A percentile compares a stretch with the other conserved stretches of the same genome.
Conservation (phyloP, 352 stramenopile species). For the Pythium myriotylum region DNA sequence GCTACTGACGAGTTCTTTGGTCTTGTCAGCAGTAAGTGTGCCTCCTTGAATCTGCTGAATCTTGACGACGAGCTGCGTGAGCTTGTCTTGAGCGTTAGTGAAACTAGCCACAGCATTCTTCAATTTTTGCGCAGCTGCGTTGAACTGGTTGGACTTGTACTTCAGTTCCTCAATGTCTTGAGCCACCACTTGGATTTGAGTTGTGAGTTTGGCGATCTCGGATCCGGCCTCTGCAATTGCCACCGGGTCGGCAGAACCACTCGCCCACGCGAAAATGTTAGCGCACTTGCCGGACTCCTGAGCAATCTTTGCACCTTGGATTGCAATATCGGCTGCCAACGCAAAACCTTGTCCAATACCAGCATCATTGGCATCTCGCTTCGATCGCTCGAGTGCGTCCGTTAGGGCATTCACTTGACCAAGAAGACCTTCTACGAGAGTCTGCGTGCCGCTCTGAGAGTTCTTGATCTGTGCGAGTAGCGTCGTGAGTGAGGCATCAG, state of each 20-base stretch:
- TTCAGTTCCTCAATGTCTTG: not conserved
- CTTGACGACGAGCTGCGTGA: not conserved
- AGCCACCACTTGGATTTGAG: not conserved
- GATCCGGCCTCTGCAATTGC: not conserved
- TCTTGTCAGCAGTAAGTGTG: not conserved
- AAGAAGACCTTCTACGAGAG: not conserved
- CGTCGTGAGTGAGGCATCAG: not conserved
- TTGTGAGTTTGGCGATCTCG: not conserved
- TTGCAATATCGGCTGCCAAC: not conserved
- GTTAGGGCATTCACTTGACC: not conserved
- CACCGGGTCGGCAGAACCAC: not conserved
- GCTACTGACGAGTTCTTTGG: not conserved
- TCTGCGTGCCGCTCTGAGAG: not conserved
- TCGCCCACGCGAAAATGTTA: constrained; percentile 2
- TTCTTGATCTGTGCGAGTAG: constrained; percentile 2
- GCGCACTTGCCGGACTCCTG: constrained; percentile 1
- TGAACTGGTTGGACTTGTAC: constrained; percentile 1
- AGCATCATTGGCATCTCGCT: not conserved
- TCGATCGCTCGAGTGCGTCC: not conserved
- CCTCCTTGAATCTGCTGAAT: not conserved
- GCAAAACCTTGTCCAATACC: not conserved
- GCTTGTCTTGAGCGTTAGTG: not conserved
- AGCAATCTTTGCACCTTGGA: not conserved
- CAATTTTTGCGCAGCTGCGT: not conserved
- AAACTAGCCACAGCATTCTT: not conserved